These are phyloP conservation scores for Venturia effusa DNA, from an alignment of 2,329 filamentous ascomycete species.

Conservation along the genomic window DNA sequence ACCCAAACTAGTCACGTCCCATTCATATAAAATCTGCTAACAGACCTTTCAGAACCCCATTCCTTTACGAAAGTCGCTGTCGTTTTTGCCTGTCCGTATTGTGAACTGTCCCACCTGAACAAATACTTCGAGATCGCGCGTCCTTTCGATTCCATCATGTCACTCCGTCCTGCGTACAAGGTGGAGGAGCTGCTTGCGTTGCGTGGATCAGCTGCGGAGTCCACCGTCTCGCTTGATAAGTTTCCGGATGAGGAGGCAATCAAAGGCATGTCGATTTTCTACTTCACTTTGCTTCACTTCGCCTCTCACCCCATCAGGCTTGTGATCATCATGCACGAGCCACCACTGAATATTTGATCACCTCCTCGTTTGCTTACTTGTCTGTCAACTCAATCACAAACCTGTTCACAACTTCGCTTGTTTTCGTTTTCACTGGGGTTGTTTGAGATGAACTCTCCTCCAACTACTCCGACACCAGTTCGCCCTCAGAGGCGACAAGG, in stretches of 20 bases:
- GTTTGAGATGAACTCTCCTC: background rate
- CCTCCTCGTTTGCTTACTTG: background rate
- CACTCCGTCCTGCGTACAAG: slow-evolving; percentile 21
- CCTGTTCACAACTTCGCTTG: background rate
- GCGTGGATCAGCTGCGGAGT: slow-evolving; percentile 30
- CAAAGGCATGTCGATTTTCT: slow-evolving; percentile 23
- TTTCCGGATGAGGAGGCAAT: slow-evolving; percentile 31
- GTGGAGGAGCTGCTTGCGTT: slow-evolving; percentile 31
- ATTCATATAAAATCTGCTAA: background rate
- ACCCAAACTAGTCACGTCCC: background rate
- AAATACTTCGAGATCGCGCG: background rate
- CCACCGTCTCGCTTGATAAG: slow-evolving; percentile 30
- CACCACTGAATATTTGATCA: background rate
- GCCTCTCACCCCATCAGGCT: background rate
- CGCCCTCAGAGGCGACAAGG: background rate
- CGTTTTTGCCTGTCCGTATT: background rate
- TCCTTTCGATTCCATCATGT: background rate
- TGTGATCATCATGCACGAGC: slow-evolving; percentile 6
- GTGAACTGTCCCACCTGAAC: background rate
- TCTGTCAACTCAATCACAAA: background rate
- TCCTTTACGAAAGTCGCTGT: slow-evolving; percentile 7
- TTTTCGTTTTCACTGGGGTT: background rate
- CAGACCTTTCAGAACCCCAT: slow-evolving; percentile 2
- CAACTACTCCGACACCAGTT: background rate
- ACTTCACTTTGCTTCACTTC: slow-evolving; percentile 7